Evolutionary conservation across 2,329 filamentous ascomycete genomes (phyloP).

Genomic region (Diatrype stigma): DNA sequence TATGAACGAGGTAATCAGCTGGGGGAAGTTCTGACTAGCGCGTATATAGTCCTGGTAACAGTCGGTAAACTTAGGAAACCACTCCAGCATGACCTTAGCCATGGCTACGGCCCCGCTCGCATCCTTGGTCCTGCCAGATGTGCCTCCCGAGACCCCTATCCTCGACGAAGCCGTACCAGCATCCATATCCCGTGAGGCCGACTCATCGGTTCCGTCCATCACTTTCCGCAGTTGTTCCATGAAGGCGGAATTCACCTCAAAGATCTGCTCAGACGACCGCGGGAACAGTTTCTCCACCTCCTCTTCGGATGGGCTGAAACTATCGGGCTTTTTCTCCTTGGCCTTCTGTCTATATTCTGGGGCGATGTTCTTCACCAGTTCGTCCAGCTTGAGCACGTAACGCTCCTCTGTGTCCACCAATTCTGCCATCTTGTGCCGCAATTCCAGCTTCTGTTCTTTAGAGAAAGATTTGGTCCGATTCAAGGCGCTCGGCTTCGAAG

Average conservation of each 20-base stretch:
- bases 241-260: constrained; percentile 78
- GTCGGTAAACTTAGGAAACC: constrained; percentile 88
- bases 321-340: constrained; percentile 52
- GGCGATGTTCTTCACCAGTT: constrained; percentile 76
- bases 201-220: constrained; percentile 79
- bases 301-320: constrained; percentile 66
- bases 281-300: constrained; percentile 79
- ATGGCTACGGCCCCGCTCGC: constrained; percentile 74
- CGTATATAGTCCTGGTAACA: constrained; percentile 93
- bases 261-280: constrained; percentile 71
- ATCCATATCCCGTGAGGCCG: constrained; percentile 73
- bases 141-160: constrained; percentile 36
- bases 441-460: constrained; percentile 74
- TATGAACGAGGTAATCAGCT: constrained; percentile 73
- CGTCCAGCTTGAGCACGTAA: constrained; percentile 84
- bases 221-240: constrained; percentile 70
- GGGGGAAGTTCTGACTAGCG: constrained; percentile 81
- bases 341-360: constrained; percentile 73
- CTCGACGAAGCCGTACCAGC: constrained; percentile 45
- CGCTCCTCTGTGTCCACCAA: constrained; percentile 89
- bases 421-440: constrained; percentile 86
- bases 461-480: constrained; percentile 75
- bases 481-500: constrained; percentile 78
- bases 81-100: constrained; percentile 77
- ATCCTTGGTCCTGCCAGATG: constrained; percentile 54